A percentile compares a stretch with the other conserved stretches of the same genome.
phyloP scores from a whole-genome alignment of 495 filamentous ascomycete species.

The Daldinia grandis region DNA sequence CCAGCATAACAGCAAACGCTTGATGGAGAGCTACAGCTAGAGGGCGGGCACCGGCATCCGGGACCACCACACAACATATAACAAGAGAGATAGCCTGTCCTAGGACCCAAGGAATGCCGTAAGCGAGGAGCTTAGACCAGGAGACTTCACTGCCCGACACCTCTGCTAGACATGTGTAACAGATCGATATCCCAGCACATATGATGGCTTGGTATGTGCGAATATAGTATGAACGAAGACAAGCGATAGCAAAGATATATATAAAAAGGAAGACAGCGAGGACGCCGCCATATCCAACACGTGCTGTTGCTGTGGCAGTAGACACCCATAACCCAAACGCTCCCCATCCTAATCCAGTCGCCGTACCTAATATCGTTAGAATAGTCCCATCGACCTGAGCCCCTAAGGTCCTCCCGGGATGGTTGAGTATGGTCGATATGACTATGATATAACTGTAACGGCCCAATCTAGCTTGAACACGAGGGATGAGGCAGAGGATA shows the following conservation, averaged over 20 bases:
- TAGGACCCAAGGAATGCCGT: constrained; percentile 65
- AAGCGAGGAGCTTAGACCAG: constrained; percentile 59
- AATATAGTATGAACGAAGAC: constrained; percentile 61
- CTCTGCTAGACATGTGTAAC: constrained; percentile 61
- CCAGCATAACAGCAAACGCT: constrained; percentile 53
- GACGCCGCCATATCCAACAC: constrained; percentile 61
- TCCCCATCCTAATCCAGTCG: constrained; percentile 65
- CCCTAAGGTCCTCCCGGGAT: constrained; percentile 62
- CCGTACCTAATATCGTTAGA: constrained; percentile 61
- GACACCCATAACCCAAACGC: constrained; percentile 62
- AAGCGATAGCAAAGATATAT: constrained; percentile 60
- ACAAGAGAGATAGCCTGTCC: constrained; percentile 61
- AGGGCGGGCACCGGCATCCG: constrained; percentile 62
- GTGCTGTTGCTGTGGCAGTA: constrained; percentile 53
- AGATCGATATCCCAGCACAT: constrained; percentile 63
- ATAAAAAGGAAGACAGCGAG: constrained; percentile 61
- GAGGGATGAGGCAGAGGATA: constrained; percentile 61
- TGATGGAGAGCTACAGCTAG: constrained; percentile 57
- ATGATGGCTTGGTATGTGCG: constrained; percentile 63
- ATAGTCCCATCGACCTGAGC: constrained; percentile 64
- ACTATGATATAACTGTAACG: constrained; percentile 62
- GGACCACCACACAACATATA: constrained; percentile 56
- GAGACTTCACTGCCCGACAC: constrained; percentile 49
- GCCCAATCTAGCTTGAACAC: constrained; percentile 55
- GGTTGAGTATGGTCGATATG: constrained; percentile 61